These are phyloP conservation scores for Colletotrichum incanum DNA, from an alignment of 2,329 filamentous ascomycete genomes.

Conservation along the genomic window DNA sequence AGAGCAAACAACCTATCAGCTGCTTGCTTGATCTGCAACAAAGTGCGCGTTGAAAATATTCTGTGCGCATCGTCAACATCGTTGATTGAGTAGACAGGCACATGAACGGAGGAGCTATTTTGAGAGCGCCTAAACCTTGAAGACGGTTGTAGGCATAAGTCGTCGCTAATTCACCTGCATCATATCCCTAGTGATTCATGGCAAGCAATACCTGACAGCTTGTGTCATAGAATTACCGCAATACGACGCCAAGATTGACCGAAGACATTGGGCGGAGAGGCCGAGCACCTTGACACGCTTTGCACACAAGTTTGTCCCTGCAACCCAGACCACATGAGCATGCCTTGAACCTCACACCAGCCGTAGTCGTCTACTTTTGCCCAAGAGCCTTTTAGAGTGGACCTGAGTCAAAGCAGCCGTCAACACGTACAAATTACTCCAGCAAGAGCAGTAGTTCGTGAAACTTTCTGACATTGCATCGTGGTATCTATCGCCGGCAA, in stretches of 20 bases:
- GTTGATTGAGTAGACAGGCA: neutral
- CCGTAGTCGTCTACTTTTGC: neutral
- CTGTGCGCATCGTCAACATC: neutral
- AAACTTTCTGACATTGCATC: neutral
- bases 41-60: neutral
- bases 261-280: neutral
- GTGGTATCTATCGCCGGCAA: constrained; percentile 23
- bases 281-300: neutral
- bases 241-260: neutral
- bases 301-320: neutral
- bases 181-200: neutral
- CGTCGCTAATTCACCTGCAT: neutral
- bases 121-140: neutral
- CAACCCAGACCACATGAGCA: neutral
- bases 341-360: neutral
- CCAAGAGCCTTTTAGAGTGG: fast-evolving
- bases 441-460: too few species aligned
- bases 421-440: neutral
- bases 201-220: neutral
- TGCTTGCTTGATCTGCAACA: too few species aligned
- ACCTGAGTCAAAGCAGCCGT: neutral
- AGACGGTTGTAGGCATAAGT: neutral
- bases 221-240: neutral
- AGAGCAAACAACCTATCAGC: neutral
- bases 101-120: neutral